A percentile compares a stretch with the other conserved stretches of the same genome.
These are phyloP conservation scores for Cryptosporidium sp. DNA, from an alignment of 169 alveolate species.

Conservation along the genomic window DNA sequence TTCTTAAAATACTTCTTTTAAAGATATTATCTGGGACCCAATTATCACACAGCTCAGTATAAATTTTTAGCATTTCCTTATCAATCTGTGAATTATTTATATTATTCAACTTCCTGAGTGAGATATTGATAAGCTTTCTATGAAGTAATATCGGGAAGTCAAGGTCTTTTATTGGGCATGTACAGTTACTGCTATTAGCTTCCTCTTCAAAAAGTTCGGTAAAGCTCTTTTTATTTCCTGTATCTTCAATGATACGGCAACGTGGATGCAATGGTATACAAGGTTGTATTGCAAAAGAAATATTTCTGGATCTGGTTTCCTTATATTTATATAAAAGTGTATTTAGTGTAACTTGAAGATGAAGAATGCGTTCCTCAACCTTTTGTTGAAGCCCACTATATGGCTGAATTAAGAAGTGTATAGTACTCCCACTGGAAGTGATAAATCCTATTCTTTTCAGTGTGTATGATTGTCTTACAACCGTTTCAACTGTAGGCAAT, in stretches of 20 bases:
- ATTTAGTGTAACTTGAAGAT: conserved; percentile 77
- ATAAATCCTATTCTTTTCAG: conserved; percentile 78
- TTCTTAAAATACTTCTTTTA: conserved; percentile 51
- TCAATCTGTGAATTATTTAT: conserved; percentile 41
- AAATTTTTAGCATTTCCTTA: conserved; percentile 75
- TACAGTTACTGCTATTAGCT: conserved; percentile 8
- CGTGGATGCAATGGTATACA: conserved; percentile 81
- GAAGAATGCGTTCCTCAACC: conserved; percentile 80
- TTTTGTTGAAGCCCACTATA: conserved; percentile 81
- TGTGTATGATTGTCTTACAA: conserved; percentile 78
- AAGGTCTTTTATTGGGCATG: conserved; percentile 53
- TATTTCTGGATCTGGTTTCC: conserved; percentile 78
- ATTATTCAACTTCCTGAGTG: conserved; percentile 49
- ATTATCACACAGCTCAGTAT: conserved; percentile 75
- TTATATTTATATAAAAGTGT: conserved; percentile 76
- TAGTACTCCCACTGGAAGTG: conserved; percentile 78
- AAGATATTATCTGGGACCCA: conserved; percentile 76
- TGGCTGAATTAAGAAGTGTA: conserved; percentile 80
- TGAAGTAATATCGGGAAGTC: conserved; percentile 80
- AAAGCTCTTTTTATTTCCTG: conserved; percentile 70
- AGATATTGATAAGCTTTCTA: conserved; percentile 64
- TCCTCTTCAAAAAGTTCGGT: conserved; percentile 77
- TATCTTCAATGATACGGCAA: conserved; percentile 79
- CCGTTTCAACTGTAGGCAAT: conserved; percentile 55
- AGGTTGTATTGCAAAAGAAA: conserved; percentile 76